Evolutionary conservation across 441 rosid genomes (phyloP).

Genomic region (Corymbia citriodora): DNA sequence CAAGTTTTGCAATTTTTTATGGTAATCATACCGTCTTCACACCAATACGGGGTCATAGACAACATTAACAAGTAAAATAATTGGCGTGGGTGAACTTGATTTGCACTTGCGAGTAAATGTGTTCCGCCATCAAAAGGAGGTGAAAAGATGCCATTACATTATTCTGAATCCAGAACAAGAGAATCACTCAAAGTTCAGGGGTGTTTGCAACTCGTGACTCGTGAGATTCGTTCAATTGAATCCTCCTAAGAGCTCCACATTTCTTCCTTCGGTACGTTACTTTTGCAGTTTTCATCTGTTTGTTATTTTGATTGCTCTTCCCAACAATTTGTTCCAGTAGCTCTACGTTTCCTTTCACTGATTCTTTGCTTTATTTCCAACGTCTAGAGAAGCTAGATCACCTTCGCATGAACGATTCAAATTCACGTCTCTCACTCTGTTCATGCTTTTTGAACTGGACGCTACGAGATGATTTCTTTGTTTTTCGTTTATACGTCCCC

Average conservation of each 20-base stretch:
- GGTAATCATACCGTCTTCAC: not conserved
- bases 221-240: not conserved
- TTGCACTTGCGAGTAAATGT: not conserved
- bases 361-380: not conserved
- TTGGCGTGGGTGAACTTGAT: not conserved
- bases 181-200: not conserved
- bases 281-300: not conserved
- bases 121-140: not conserved
- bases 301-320: not conserved
- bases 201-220: not conserved
- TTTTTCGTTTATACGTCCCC: not conserved
- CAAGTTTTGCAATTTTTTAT: not conserved
- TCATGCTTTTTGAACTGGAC: not conserved
- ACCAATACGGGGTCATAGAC: not conserved
- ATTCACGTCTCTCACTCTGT: not conserved
- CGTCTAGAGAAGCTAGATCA: not conserved
- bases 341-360: not conserved
- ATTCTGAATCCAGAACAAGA: not conserved
- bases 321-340: not conserved
- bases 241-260: not conserved
- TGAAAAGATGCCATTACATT: not conserved
- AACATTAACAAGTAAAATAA: not conserved
- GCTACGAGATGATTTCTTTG: not conserved
- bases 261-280: not conserved
- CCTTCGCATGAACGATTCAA: not conserved